Conservation (phyloP, 768 basidiomycete genomes). For the Nidularia sp. region DNA sequence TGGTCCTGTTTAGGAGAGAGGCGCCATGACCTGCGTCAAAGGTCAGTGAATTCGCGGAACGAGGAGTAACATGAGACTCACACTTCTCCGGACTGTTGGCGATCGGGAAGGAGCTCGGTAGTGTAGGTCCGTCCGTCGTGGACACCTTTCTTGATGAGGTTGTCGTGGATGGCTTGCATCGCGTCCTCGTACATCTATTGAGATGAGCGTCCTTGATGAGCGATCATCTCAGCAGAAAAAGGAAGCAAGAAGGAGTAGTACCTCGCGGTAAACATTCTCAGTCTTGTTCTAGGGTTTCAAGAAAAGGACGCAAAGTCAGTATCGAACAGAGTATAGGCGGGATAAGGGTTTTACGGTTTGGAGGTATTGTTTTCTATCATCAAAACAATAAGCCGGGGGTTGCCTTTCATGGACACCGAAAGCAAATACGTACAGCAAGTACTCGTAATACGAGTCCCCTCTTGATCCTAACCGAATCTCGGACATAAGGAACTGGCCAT, state of each 20-base stretch:
- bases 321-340: neutral
- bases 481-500: constrained; percentile 50
- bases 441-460: constrained; percentile 94
- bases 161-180: constrained; percentile 75
- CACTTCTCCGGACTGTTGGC: constrained; percentile 27
- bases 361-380: constrained; percentile 68
- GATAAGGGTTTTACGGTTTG: constrained; percentile 54
- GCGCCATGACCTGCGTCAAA: constrained; percentile 56
- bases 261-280: constrained; percentile 76
- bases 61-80: constrained; percentile 11
- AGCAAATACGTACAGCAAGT: constrained; percentile 59
- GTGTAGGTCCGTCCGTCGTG: constrained; percentile 66
- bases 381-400: neutral
- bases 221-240: neutral
- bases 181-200: constrained; percentile 81
- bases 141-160: constrained; percentile 63
- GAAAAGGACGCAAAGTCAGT: neutral
- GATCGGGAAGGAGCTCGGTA: constrained; percentile 71
- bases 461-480: constrained; percentile 90
- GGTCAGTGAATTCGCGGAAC: neutral
- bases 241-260: constrained; percentile 16
- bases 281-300: constrained; percentile 51
- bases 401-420: neutral
- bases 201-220: neutral
- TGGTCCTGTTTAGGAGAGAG: constrained; percentile 89